Percentiles rank a stretch among this genome's conserved stretches.
phyloP scores from a whole-genome alignment of 306 rosid species.

The Vachellia pachyceras region DNA sequence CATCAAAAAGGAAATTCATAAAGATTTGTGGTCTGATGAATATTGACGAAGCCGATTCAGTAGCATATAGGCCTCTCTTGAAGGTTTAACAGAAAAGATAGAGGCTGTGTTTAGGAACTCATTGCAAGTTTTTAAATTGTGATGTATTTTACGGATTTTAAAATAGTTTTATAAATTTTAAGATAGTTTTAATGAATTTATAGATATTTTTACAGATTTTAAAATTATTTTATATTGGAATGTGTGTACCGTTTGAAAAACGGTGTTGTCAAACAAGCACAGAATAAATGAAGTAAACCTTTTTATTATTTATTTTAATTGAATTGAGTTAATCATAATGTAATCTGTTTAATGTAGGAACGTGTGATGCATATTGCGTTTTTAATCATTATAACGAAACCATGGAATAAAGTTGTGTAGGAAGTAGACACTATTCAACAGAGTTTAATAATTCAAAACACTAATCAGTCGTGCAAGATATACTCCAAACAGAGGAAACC shows the following conservation, averaged over 20 bases:
- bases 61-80: neutral
- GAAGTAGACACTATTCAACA: neutral
- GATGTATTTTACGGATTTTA: too few relatives aligned
- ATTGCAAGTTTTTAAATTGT: too few relatives aligned
- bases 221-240: too few relatives aligned
- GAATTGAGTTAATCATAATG: neutral
- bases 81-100: neutral
- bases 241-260: too few relatives aligned
- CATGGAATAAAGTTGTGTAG: neutral
- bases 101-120: too few relatives aligned
- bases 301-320: neutral
- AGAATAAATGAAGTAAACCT: neutral
- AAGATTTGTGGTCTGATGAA: neutral
- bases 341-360: neutral
- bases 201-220: too few relatives aligned
- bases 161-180: too few relatives aligned
- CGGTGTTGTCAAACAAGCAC: too few relatives aligned
- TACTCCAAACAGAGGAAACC: neutral
- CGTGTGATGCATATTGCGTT: neutral
- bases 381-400: neutral
- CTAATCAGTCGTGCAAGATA: neutral
- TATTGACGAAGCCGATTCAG: slow-evolving; percentile 43
- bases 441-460: neutral
- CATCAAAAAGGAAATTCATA: slow-evolving; percentile 29
- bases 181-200: too few relatives aligned